Base-by-base conservation (phyloP, 208 protist species). In the Leptomonas pyrrhocoris region DNA sequence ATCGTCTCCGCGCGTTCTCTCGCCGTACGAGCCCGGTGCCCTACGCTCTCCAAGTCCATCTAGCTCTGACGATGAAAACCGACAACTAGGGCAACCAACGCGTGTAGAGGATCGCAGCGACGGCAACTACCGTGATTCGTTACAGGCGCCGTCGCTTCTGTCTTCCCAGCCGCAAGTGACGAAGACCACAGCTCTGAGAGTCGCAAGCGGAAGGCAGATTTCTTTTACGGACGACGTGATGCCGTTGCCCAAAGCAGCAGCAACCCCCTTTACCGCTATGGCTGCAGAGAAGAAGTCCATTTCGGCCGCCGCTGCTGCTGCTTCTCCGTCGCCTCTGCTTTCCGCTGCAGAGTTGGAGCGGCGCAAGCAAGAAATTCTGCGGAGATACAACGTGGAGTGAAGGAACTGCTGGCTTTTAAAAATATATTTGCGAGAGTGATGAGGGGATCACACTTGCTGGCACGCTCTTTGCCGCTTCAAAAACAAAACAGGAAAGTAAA, bases 361-460 rank as follows among this genome's bases (percentile, higher is more conserved):
- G 64, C 85, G 94, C 57, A 85, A 99, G 53, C 91, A 96, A 64
- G 86, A 94, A 30, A 94, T 99, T 73, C 79, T 99, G 65, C 67
- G 94, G 46, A 88, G 93, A 60, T 81, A 97, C 60, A 64, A 54
- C 16, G 54, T 64, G 45, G 38, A 49, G 51, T 67, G 30, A 64
- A 51, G 13, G 49, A 30, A 11, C 23, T 54, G 15, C 18, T 48
- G 2, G 4, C 18, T 48, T 7, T 19, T 48, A 18, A 5, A 18
- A n/a, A 48, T 21, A 48, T n/a, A 12, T 2, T 3, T 48, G 43
- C 5, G 3, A 9, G 34, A 38, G 9, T 3, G 34, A 9, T 38
- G 34, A 12, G 34, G 34, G 34, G 3, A 38, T 38, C 3, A 3
- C 34, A 9, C 34, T 38, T 3, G 34, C 34, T 12, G 34, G 9